Evolutionary conservation across 352 stramenopile genomes (phyloP), one percentile per base, ranked within the genome.

Genomic region (Phytophthora parvispora): DNA sequence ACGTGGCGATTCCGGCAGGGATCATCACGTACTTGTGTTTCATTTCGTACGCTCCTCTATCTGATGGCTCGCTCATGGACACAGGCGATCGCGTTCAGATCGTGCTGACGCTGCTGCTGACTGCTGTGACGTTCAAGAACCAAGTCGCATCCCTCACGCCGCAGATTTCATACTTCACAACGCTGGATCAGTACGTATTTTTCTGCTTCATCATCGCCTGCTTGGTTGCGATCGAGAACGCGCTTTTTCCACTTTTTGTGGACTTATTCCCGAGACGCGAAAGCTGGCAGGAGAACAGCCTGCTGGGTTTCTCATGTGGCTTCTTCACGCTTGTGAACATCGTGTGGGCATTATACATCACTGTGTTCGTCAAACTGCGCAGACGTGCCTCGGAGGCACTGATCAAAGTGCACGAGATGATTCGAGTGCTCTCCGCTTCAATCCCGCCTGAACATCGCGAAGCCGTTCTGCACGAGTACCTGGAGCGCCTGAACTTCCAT

Each of bases 91-190:
- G 84, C 6, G 64, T 89, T 20, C 75, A 89, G 52, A 82, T 90
- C 52, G 82, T 89, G 18, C 47, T 85, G 31, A 86, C 84, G 16
- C 50, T 93, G 64, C 49, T 93, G 45, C 63, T 93, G 49, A 90
- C 85, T 36, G 79, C 77, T 18, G 78, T 91, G 55, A 88, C 77
- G 27, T 91, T 90, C 69, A 90, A 90, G 61, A 83, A 74, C 61
- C 65, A 85, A n/a, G 80, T 91, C 1, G 73, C 77, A 24, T 72
- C 68, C 1, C 45, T 84, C 0, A 82, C 89, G 6, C 84, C 84
- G 12, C 77, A 89, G 38, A 78, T 93, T 2, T 86, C 83, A 53
- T 93, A 93, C 47, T 84, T 89, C 34, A 91, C 85, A 32, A 75
- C 72, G 13, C 58, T 91, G n/a, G 83, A 91, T 58, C 69, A 77